Evolutionary conservation across 805 yeast species (phyloP).

Genomic region (Candida silvicultrix): DNA sequence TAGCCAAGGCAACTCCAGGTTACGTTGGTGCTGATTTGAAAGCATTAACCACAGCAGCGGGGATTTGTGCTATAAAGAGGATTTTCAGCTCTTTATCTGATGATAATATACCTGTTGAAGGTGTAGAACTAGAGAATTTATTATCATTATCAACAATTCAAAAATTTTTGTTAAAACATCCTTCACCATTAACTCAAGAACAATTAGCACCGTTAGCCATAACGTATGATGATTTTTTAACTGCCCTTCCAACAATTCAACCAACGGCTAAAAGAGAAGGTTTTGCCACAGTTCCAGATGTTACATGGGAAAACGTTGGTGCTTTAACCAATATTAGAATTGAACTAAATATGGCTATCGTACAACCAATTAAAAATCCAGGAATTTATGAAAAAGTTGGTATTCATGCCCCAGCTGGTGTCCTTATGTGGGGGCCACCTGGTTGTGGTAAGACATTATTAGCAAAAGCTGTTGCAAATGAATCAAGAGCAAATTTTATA

Average conservation of each 20-base stretch:
- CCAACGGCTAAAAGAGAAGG: constrained; percentile 99
- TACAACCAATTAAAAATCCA: constrained; percentile 91
- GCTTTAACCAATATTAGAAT: constrained; percentile 76
- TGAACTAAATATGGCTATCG: constrained; percentile 95
- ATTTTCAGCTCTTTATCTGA: constrained; percentile 54
- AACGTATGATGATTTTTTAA: constrained; percentile 69
- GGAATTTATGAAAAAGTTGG: constrained; percentile 88
- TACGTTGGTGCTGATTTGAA: constrained; percentile 97
- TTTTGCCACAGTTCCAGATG: constrained; percentile 97
- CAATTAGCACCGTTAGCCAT: constrained; percentile 76
- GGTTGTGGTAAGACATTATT: constrained; percentile 97
- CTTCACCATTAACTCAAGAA: constrained; percentile 68
- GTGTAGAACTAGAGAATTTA: constrained; percentile 12
- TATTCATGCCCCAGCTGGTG: constrained; percentile 95
- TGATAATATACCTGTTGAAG: constrained; percentile 25
- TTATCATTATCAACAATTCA: constrained; percentile 58
- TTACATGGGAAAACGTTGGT: constrained; percentile 93
- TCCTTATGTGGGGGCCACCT: constrained; percentile 98
- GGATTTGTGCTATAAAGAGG: constrained; percentile 87
- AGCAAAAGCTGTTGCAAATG: constrained; percentile 98
- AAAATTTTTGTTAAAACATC: constrained; percentile 65
- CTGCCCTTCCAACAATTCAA: constrained; percentile 88
- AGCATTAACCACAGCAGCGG: constrained; percentile 92
- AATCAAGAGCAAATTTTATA: constrained; percentile 92
- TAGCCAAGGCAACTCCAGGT: constrained; percentile 95